Percentiles rank a stretch among this genome's conserved stretches.
These are phyloP conservation scores for Brassica rapa DNA, from an alignment of 345 rosid genomes.

Conservation along the genomic window DNA sequence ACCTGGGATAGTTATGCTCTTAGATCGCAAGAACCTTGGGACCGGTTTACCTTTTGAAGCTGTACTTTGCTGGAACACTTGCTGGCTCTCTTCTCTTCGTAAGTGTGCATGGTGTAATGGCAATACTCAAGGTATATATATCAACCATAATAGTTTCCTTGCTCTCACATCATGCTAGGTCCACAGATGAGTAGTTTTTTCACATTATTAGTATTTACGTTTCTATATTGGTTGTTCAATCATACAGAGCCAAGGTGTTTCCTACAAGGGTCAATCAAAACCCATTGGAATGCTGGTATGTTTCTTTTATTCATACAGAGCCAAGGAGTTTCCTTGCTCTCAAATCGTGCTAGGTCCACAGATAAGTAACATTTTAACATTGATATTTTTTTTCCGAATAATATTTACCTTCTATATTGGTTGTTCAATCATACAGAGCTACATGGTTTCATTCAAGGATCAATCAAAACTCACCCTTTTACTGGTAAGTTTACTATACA, in stretches of 20 bases:
- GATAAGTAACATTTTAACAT: not conserved
- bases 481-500: not conserved
- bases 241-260: slow-evolving; percentile 47
- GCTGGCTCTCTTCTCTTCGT: slow-evolving; percentile 66
- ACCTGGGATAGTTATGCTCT: too few species aligned
- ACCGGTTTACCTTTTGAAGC: slow-evolving; percentile 56
- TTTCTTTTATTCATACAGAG: not conserved
- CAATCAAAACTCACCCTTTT: slow-evolving; percentile 38
- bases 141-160: not conserved
- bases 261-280: slow-evolving; percentile 50
- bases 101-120: slow-evolving; percentile 52
- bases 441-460: slow-evolving; percentile 44
- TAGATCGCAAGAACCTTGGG: slow-evolving; percentile 69
- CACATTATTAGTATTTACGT: not conserved
- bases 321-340: slow-evolving; percentile 16
- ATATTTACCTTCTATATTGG: not conserved
- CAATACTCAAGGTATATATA: slow-evolving; percentile 36
- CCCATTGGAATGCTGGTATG: not conserved
- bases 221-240: slow-evolving; percentile 8
- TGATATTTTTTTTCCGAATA: not conserved
- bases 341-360: slow-evolving; percentile 15
- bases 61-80: slow-evolving; percentile 72
- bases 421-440: slow-evolving; percentile 41
- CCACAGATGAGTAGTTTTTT: slow-evolving; percentile 9
- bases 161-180: slow-evolving; percentile 6